Conservation (phyloP, 768 basidiomycete species). For the Lactarius vividus region DNA sequence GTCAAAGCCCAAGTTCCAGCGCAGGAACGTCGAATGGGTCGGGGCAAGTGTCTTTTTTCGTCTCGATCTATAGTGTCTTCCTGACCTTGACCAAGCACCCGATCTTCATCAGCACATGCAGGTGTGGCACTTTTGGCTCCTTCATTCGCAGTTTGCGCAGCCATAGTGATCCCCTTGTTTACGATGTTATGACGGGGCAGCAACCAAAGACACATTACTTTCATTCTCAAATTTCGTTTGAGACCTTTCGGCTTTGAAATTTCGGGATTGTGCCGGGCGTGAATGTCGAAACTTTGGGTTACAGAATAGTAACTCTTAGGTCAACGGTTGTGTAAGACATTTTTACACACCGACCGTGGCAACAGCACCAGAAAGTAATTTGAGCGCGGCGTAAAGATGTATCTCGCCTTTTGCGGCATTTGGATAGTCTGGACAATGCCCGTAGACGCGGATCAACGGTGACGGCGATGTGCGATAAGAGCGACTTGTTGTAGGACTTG, state of each 20-base stretch:
- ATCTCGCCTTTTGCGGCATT: background rate
- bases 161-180: background rate
- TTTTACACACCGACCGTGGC: background rate
- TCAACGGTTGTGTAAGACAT: background rate
- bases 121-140: background rate
- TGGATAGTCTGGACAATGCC: background rate
- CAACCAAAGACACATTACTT: background rate
- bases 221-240: slow-evolving; percentile 5
- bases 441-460: background rate
- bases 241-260: slow-evolving; percentile 2
- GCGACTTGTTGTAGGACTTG: background rate
- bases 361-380: background rate
- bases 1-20: background rate
- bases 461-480: background rate
- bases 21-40: background rate
- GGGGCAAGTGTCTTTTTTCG: background rate
- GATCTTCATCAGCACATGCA: background rate
- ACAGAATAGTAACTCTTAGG: no score
- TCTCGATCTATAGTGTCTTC: background rate
- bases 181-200: background rate
- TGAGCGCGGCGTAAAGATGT: background rate
- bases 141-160: background rate
- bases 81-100: background rate
- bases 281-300: background rate
- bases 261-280: background rate